phyloP scores from a whole-genome alignment of 805 yeast genomes.

The Cephaloascus fragrans region DNA sequence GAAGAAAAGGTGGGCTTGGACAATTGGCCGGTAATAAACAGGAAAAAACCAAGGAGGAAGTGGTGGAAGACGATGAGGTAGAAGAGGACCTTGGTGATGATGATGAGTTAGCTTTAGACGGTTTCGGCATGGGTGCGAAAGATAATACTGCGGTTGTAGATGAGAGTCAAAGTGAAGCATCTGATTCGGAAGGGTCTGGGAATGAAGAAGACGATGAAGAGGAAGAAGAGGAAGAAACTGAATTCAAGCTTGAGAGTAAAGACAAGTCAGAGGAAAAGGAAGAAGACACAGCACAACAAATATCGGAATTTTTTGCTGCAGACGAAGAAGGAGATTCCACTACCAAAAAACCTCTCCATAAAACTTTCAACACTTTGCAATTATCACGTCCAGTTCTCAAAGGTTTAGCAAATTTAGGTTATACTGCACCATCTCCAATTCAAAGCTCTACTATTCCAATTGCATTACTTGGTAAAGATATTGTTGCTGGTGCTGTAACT shows the following conservation, averaged over 20 bases:
- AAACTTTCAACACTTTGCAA: constrained; percentile 65
- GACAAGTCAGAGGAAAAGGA: constrained; percentile 21
- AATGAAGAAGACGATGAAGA: constrained; percentile 21
- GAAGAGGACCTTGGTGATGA: constrained; percentile 19
- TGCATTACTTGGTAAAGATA: constrained; percentile 87
- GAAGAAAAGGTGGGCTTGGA: constrained; percentile 73
- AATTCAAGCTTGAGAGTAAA: constrained; percentile 9
- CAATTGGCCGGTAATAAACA: constrained; percentile 38
- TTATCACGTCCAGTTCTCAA: constrained; percentile 86
- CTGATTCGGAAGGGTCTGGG: constrained; percentile 14
- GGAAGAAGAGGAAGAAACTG: constrained; percentile 16
- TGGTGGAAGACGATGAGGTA: constrained; percentile 25
- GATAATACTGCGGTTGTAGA: constrained; percentile 17
- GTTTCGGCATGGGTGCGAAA: constrained; percentile 26
- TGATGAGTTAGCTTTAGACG: constrained; percentile 32
- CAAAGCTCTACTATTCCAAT: constrained; percentile 92
- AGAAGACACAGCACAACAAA: constrained; percentile 72
- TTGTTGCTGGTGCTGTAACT: constrained; percentile 98
- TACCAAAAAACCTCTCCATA: constrained; percentile 42
- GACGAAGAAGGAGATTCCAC: constrained; percentile 36
- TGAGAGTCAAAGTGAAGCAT: constrained; percentile 19
- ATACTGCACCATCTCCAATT: constrained; percentile 85
- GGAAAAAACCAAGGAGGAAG: constrained; percentile 7
- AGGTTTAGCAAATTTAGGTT: constrained; percentile 74
- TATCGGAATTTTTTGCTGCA: constrained; percentile 67